Conservation (phyloP, 1,284 basidiomycete species). For the Ustilago shanxiensis region DNA sequence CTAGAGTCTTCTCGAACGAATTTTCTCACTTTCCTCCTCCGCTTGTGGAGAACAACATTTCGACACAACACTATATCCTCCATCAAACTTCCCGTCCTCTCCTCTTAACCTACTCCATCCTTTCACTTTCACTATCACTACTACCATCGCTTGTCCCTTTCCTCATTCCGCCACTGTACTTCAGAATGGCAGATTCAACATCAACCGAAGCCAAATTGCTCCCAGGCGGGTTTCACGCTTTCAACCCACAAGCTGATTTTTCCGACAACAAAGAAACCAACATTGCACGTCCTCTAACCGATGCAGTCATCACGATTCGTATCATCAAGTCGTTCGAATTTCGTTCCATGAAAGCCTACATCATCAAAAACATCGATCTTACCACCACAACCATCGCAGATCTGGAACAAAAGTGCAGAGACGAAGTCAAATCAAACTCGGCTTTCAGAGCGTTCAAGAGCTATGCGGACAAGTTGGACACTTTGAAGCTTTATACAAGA, state of each 20-base stretch:
- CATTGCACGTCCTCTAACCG: conserved; percentile 77
- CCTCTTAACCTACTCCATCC: not conserved
- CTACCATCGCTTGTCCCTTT: not conserved
- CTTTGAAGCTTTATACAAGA: conserved; percentile 91
- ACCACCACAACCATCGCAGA: conserved; percentile 80
- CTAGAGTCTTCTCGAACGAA: conserved; percentile 34
- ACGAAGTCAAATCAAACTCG: conserved; percentile 63
- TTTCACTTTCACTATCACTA: not conserved
- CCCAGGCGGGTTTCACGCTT: conserved; percentile 52
- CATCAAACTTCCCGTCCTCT: not conserved
- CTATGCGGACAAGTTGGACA: conserved; percentile 74
- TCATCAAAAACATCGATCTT: conserved; percentile 85
- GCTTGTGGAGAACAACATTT: too few species aligned
- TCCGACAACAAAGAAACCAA: conserved; percentile 77
- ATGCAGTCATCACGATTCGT: conserved; percentile 86
- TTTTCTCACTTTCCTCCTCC: not conserved
- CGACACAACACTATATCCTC: not conserved
- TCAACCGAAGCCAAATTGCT: conserved; percentile 19
- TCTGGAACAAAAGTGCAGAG: conserved; percentile 80
- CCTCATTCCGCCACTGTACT: not conserved
- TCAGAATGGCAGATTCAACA: conserved; percentile 13
- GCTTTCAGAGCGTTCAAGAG: conserved; percentile 60
- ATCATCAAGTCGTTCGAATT: conserved; percentile 96
- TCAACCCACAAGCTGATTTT: conserved; percentile 57
- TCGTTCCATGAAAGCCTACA: conserved; percentile 87